Evolutionary conservation across 2,329 filamentous ascomycete genomes (phyloP), one percentile per base, ranked within the genome.

Genomic region (Epichloe glyceriae): DNA sequence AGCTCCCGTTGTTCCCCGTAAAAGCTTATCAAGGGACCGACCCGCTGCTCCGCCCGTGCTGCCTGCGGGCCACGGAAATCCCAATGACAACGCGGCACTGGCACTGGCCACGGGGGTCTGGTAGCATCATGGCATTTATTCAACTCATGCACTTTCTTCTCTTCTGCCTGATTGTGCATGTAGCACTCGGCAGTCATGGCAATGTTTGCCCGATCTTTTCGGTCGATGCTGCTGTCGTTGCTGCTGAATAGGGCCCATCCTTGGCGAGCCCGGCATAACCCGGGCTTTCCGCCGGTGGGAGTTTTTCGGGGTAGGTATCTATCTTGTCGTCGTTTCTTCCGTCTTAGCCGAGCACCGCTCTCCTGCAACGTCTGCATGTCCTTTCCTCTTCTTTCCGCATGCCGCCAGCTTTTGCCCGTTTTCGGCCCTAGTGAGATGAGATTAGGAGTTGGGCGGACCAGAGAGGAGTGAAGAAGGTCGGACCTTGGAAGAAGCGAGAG

Each of bases 21-120:
- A 44, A 49, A 49, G 40, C 47, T 49, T 49, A 44, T 49, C 40
- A 49, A 12, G 8, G 40, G 47, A 14, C 5, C 14, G n/a, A n/a
- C 39, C 40, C 30, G 26, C 30, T 26, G 20, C 11, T 33, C 30
- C 38, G 37, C 40, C 40, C 40, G 19, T 12, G 20, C 17, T 6
- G 12, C 38, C 17, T 6, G 12, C 38, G 38, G n/a, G 38, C 40
- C 40, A 26, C 40, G 40, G 10, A 19, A 19, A 19, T 10, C 26
- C 26, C 26, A 41, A 41, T 22, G 39, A 12, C 39, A 17, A 41
- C n/a, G n/a, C n/a, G n/a, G n/a, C n/a, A n/a, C n/a, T n/a, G n/a
- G n/a, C n/a, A n/a, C n/a, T n/a, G n/a, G n/a, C n/a, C n/a, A n/a
- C n/a, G n/a, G n/a, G n/a, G n/a, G 26, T 30, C 26, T 30, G 26